phyloP scores from a whole-genome alignment of 2,329 filamentous ascomycete genomes.

The Aspergillus ustus region DNA sequence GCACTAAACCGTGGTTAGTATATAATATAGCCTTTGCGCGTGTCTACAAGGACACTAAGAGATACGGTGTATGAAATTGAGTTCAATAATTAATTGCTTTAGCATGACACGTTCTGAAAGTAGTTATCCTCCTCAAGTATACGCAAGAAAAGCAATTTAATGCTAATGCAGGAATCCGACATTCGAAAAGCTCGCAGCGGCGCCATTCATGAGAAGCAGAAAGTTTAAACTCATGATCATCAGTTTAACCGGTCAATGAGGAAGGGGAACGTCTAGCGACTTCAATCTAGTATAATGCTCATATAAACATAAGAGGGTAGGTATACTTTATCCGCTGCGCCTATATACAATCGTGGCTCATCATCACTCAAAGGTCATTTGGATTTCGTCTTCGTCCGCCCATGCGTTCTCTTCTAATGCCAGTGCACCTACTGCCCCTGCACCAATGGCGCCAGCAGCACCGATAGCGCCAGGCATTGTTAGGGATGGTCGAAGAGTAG shows the following conservation, averaged over 20 bases:
- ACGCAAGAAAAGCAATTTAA: not conserved
- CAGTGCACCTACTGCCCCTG: conserved; percentile 35
- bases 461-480: conserved; percentile 35
- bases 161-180: not conserved
- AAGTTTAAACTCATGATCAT: not conserved
- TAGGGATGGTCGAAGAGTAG: conserved; percentile 36
- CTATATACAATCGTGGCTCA: conserved; percentile 21
- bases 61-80: not conserved
- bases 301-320: conserved; percentile 12
- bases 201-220: not conserved
- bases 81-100: not conserved
- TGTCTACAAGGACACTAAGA: not conserved
- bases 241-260: not conserved
- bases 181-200: not conserved
- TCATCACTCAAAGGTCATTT: conserved; percentile 77
- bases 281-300: not conserved
- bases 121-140: not conserved
- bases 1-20: not conserved
- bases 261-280: not conserved
- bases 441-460: conserved; percentile 29
- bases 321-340: conserved; percentile 3
- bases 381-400: conserved; percentile 76
- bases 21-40: not conserved
- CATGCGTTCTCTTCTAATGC: conserved; percentile 65
- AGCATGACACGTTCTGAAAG: not conserved